Base-by-base conservation (phyloP, 345 rosid genomes). In the Camelina neglecta region DNA sequence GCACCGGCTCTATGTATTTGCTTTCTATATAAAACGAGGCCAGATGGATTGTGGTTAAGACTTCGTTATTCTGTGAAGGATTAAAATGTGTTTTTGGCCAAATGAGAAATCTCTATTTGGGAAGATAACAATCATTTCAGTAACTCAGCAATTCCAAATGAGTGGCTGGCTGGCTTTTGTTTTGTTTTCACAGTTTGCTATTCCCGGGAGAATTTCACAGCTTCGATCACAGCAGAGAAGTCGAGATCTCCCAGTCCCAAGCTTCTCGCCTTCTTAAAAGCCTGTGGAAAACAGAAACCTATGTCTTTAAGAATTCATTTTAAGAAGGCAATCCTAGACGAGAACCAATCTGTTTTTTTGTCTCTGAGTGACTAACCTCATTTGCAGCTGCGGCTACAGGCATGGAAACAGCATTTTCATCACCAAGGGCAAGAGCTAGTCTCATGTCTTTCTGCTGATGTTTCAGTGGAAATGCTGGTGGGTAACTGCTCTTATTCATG, bases 381-480 rank as follows among this genome's bases (percentile, higher is more conserved):
- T 92, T 90, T 44, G 99, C 85, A 44, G 96, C 93, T 2, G 97
- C 99, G 16, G 97, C 97, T 24, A 92, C 87, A 24, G 97, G 99
- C 97, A 92, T 90, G 36, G 97, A 82, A 18, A 92, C 80, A 24
- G 96, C 90, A 71, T 86, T 89, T 81, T 90, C 95, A 75, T 94
- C 99, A 18, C 99, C 99, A n/a, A 94, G 97, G 45, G 93, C 91
- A 67, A 94, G 87, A 77, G 99, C 99, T 84, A 94, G 74, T 80
- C 97, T 89, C 90, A 92, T 83, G 79, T 94, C 97, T 73, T 92
- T 94, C 81, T 92, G 99, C 82, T 89, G 93, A 85, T 94, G 97
- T 75, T 94, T 94, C 79, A 92, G 71, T 15, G 97, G 98, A 56
- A 88, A 91, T 13, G 97, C 93, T 13, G 96, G 90, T 66, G 96